phyloP scores from a whole-genome alignment of 163 green algal species.

The Chlorella variabilis region DNA sequence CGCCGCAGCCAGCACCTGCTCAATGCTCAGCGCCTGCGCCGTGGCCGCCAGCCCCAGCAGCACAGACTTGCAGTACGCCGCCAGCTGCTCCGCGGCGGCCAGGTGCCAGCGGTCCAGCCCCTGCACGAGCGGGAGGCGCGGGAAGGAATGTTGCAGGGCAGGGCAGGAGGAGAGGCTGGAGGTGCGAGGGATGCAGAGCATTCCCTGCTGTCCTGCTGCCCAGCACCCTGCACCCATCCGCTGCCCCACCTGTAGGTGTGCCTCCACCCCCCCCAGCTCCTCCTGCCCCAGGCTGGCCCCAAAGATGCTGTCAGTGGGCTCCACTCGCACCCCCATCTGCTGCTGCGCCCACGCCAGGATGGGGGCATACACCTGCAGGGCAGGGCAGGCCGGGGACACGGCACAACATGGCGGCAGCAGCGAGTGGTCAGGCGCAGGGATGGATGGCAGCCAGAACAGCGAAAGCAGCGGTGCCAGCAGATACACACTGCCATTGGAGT shows the following conservation, averaged over 20 bases:
- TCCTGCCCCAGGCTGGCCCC: constrained; percentile 55
- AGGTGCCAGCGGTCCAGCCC: constrained; percentile 75
- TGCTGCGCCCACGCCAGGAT: constrained; percentile 71
- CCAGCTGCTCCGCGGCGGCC: constrained; percentile 72
- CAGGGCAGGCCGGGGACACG: neutral
- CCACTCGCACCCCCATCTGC: constrained; percentile 66
- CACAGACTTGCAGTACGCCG: constrained; percentile 73
- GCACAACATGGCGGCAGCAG: too few relatives aligned
- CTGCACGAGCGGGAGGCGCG: neutral
- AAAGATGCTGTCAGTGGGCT: constrained; percentile 74
- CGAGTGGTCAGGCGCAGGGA: too few relatives aligned
- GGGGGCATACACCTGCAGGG: constrained; percentile 72
- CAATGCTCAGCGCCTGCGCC: constrained; percentile 63
- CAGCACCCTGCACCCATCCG: too few relatives aligned
- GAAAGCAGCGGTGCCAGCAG: too few relatives aligned
- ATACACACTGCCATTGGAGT: too few relatives aligned
- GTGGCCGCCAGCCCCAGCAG: constrained; percentile 76
- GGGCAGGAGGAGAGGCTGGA: too few relatives aligned
- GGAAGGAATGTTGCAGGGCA: too few relatives aligned
- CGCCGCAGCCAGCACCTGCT: constrained; percentile 63
- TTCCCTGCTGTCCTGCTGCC: too few relatives aligned
- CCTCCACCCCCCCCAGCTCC: constrained; percentile 33
- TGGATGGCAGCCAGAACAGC: too few relatives aligned
- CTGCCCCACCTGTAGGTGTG: constrained; percentile 43
- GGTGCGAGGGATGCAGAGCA: too few relatives aligned